Base-by-base conservation (phyloP, 495 filamentous ascomycete species). In the Neurospora sp. region DNA sequence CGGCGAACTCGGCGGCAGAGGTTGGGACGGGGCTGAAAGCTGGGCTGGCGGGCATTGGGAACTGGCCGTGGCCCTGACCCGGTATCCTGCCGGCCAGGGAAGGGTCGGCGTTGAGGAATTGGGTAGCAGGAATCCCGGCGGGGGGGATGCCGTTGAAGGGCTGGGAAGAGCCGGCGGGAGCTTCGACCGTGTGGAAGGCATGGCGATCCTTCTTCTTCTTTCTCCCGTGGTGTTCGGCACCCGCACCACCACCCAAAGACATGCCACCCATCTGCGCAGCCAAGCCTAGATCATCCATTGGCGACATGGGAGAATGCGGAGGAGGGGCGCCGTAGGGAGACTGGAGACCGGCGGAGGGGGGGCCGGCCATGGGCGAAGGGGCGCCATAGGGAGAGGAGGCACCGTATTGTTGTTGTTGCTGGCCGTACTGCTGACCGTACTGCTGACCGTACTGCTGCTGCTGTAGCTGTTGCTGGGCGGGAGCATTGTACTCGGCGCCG, bases 161-260 rank as follows among this genome's bases (percentile, higher is more conserved):
- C 80, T 90, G 89, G 69, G 93, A 88, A 73, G 87, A 84, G 75
- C 85, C 86, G 39, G 85, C 85, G 5, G 91, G 88, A 62, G 89
- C 88, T 74, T 94, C 96, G 48, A 99, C 88, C 37, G 90, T 89
- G 81, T 99, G 96, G 82, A 96, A 92, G 71, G 93, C 96, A 83
- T 97, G 94, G 40, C 94, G 86, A 76, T 97, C 90, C 86, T 97
- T 97, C 88, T 98, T 99, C 85, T 92, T 94, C 77, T 89, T 91
- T 74, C 88, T 84, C 71, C 87, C 86, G 70, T 84, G 84, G 31
- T 82, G 78, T 15, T 74, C 75, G 9, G 76, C 38, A 72, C 93
- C 92, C 73, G 87, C 85, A 17, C 48, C 48, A 62, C 4, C 48
- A 71, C 89, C 90, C 77, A 98, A 85, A 17, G 86, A 90, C 86